Conservation (phyloP, 805 yeast species). For the Starmerella davenportii region DNA sequence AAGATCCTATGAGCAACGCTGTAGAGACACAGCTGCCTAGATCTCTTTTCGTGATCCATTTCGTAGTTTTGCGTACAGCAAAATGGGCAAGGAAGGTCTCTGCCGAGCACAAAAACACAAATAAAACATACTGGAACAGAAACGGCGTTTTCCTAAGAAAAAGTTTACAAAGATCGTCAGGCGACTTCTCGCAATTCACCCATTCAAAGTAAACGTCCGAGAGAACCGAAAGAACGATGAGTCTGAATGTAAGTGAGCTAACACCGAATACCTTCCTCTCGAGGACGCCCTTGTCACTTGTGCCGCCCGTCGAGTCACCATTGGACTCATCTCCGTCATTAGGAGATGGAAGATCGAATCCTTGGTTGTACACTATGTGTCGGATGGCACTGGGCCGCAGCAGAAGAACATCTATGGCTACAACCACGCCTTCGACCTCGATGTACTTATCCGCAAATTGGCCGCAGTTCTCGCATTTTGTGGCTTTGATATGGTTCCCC, state of each 20-base stretch:
- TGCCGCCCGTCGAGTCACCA: neutral
- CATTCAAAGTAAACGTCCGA: slow-evolving; percentile 83
- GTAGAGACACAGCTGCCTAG: slow-evolving; percentile 34
- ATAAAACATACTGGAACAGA: slow-evolving; percentile 24
- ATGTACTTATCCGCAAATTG: slow-evolving; percentile 75
- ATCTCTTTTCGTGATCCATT: slow-evolving; percentile 22
- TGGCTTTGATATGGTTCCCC: slow-evolving; percentile 58
- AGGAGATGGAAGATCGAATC: slow-evolving; percentile 1
- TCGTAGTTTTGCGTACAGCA: slow-evolving; percentile 24
- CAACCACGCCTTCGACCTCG: slow-evolving; percentile 69
- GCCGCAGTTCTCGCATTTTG: slow-evolving; percentile 57
- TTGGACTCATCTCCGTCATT: neutral
- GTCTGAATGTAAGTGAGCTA: slow-evolving; percentile 1
- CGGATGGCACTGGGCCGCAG: slow-evolving; percentile 65
- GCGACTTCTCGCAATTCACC: slow-evolving; percentile 68
- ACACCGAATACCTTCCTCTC: neutral
- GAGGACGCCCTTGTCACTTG: neutral
- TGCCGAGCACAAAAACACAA: slow-evolving; percentile 22
- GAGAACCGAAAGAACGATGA: slow-evolving; percentile 41
- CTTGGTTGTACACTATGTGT: slow-evolving; percentile 66
- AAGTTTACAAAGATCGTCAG: slow-evolving; percentile 14
- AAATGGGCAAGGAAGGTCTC: slow-evolving; percentile 24
- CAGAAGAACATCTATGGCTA: slow-evolving; percentile 67
- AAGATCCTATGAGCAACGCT: slow-evolving; percentile 57
- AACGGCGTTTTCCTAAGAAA: slow-evolving; percentile 20